Evolutionary conservation across 73 alveolate species (phyloP).

Genomic region (Tetrahymena borealis): DNA sequence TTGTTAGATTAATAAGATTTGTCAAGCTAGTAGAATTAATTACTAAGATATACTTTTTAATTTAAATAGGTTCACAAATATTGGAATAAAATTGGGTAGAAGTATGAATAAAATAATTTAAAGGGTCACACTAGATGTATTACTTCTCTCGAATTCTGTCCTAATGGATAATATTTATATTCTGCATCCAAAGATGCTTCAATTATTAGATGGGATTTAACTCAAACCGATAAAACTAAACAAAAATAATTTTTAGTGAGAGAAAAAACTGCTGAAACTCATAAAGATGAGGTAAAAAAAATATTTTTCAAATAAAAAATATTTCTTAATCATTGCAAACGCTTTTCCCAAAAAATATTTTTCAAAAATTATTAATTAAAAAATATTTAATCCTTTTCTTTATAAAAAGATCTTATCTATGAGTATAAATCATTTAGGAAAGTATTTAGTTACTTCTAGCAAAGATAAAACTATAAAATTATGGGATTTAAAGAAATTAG

Average conservation of each 20-base stretch:
- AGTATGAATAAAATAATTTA: slow-evolving; percentile 2
- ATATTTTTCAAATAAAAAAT: too few species aligned
- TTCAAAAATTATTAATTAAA: too few species aligned
- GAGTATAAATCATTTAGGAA: slow-evolving; percentile 17
- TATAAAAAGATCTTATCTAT: slow-evolving; percentile 3
- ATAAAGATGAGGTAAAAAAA: slow-evolving; percentile 7
- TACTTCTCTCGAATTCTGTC: slow-evolving; percentile 17
- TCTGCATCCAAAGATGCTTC: slow-evolving; percentile 40
- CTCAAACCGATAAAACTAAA: neutral
- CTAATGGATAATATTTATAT: slow-evolving; percentile 8
- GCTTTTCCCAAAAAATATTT: too few species aligned
- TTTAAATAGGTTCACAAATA: neutral
- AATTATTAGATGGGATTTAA: slow-evolving; percentile 20
- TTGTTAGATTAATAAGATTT: neutral
- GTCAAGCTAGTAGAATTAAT: neutral
- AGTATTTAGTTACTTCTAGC: slow-evolving; percentile 26
- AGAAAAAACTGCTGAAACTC: slow-evolving; percentile 8
- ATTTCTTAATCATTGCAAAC: too few species aligned
- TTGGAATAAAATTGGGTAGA: slow-evolving; percentile 12
- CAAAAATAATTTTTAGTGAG: slow-evolving; percentile 16
- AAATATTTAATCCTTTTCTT: too few species aligned
- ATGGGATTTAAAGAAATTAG: slow-evolving; percentile 35
- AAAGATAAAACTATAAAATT: slow-evolving; percentile 35
- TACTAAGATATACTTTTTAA: neutral
- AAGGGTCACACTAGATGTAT: slow-evolving; percentile 38